Conservation (phyloP, 306 rosid species). For the Carpinus viminea region DNA sequence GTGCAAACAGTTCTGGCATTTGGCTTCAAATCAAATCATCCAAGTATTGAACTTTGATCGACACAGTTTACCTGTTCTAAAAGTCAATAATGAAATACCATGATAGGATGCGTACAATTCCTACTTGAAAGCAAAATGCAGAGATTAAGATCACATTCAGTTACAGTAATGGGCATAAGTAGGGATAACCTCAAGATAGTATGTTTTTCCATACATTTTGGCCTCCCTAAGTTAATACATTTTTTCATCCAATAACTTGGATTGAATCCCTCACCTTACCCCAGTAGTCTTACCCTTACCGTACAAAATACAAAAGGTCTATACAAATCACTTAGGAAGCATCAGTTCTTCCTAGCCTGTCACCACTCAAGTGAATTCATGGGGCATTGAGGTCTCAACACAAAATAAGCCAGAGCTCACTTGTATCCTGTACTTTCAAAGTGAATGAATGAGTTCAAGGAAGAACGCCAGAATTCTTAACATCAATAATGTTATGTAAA, state of each 20-base stretch:
- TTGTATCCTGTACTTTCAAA: background rate
- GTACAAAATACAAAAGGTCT: no score
- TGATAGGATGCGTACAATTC: background rate
- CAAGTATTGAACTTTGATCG: conserved; percentile 2
- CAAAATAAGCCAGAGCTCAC: background rate
- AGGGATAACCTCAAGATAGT: background rate
- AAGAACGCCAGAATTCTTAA: background rate
- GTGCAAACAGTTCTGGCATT: conserved; percentile 3
- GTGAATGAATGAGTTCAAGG: background rate
- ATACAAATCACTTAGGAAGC: background rate
- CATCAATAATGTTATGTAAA: no score
- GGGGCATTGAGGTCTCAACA: background rate
- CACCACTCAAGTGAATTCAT: background rate
- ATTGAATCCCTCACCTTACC: no score
- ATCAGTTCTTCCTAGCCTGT: background rate
- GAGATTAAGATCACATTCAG: conserved; percentile 20
- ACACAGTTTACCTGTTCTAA: background rate
- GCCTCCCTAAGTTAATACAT: background rate
- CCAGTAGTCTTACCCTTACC: no score
- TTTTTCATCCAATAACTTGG: background rate
- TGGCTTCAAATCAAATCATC: background rate
- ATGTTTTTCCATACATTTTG: background rate
- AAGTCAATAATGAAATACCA: background rate
- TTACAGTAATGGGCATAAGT: conserved; percentile 1
- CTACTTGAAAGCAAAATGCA: background rate